A percentile compares a stretch with the other conserved stretches of the same genome.
These are phyloP conservation scores for Coniochaeta ligniaria DNA, from an alignment of 2,329 filamentous ascomycete species.

Conservation along the genomic window DNA sequence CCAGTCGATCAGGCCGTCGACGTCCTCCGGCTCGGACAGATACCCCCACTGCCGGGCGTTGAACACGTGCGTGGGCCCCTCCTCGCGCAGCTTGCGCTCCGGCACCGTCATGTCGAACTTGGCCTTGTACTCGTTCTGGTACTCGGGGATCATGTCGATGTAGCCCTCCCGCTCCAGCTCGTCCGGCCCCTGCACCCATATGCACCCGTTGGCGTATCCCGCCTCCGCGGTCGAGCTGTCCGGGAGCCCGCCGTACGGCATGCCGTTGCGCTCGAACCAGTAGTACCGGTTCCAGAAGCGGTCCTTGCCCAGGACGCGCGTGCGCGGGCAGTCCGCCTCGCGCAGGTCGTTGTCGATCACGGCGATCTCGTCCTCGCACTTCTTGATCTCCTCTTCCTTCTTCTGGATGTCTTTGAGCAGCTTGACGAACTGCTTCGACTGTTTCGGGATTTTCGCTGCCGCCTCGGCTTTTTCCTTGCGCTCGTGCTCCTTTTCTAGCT, in stretches of 20 bases:
- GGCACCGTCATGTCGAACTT: conserved; percentile 77
- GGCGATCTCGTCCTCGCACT: conserved; percentile 79
- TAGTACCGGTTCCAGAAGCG: conserved; percentile 98
- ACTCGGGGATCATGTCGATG: conserved; percentile 66
- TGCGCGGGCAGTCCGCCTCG: conserved; percentile 88
- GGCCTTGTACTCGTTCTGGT: conserved; percentile 67
- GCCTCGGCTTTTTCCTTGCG: conserved; percentile 61
- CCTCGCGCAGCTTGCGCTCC: conserved; percentile 79
- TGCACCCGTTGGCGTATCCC: conserved; percentile 84
- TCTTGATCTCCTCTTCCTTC: conserved; percentile 71
- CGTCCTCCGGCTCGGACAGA: conserved; percentile 69
- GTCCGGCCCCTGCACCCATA: conserved; percentile 96
- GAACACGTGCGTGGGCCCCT: conserved; percentile 72
- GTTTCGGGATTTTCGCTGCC: conserved; percentile 61
- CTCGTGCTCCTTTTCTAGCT: conserved; percentile 61
- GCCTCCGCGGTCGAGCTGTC: conserved; percentile 81
- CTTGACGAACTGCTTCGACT: conserved; percentile 83
- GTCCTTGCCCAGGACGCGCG: conserved; percentile 83
- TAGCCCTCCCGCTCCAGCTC: conserved; percentile 81
- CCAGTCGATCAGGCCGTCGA: conserved; percentile 80
- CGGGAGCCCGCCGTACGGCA: conserved; percentile 88
- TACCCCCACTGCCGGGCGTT: conserved; percentile 85
- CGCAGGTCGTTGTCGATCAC: conserved; percentile 86
- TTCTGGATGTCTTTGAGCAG: conserved; percentile 84
- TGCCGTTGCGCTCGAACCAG: conserved; percentile 98